Conservation (phyloP, 2,329 filamentous ascomycete species). For the Paraphoma chrysanthemicola region DNA sequence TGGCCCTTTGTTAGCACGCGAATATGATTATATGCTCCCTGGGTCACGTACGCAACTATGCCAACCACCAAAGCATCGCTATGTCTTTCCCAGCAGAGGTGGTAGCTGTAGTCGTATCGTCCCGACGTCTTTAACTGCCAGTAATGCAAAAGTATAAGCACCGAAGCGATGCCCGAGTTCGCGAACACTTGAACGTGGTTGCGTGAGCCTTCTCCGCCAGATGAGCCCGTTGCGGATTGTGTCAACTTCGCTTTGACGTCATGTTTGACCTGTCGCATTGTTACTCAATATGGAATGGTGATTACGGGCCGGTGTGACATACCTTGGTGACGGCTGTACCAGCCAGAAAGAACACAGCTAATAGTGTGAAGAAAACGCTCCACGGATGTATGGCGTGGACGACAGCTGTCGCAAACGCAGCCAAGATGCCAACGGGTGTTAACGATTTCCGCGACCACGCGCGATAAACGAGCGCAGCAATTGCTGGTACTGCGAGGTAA, state of each 20-base stretch:
- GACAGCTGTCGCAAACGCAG: slow-evolving; percentile 74
- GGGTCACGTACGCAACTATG: slow-evolving; percentile 52
- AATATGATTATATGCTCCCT: not conserved
- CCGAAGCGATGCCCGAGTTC: slow-evolving; percentile 80
- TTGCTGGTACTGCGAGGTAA: slow-evolving; percentile 41
- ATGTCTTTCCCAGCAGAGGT: slow-evolving; percentile 50
- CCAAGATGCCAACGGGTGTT: slow-evolving; percentile 76
- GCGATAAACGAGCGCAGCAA: slow-evolving; percentile 47
- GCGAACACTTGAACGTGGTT: slow-evolving; percentile 90
- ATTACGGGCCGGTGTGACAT: not conserved
- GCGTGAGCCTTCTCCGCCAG: slow-evolving; percentile 81
- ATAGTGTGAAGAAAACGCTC: slow-evolving; percentile 85
- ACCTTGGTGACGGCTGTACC: slow-evolving; percentile 87
- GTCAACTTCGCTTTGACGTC: slow-evolving; percentile 84
- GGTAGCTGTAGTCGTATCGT: slow-evolving; percentile 25
- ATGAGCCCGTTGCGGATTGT: slow-evolving; percentile 73
- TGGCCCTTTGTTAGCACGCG: slow-evolving; percentile 52
- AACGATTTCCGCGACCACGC: slow-evolving; percentile 64
- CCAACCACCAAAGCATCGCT: slow-evolving; percentile 54
- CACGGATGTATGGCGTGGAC: slow-evolving; percentile 92
- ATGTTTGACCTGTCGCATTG: slow-evolving; percentile 73
- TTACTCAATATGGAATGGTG: slow-evolving; percentile 2
- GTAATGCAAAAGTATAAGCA: slow-evolving; percentile 63
- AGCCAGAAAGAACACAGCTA: slow-evolving; percentile 84
- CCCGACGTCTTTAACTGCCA: slow-evolving; percentile 52